phyloP scores from a whole-genome alignment of 768 basidiomycete species.

The Lyophyllum shimeji region DNA sequence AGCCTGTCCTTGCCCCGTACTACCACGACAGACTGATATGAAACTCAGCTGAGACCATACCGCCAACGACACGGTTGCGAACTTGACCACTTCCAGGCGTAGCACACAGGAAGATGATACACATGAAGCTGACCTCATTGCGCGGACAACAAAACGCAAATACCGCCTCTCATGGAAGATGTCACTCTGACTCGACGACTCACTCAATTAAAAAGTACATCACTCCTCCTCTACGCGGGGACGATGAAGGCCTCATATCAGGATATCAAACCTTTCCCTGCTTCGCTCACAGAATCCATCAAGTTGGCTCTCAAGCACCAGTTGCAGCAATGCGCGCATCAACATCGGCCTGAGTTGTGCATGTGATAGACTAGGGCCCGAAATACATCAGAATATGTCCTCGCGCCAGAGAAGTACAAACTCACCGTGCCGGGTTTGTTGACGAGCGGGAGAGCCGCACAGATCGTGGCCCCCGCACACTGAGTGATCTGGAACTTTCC shows the following conservation, averaged over 20 bases:
- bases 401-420: neutral
- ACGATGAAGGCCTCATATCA: neutral
- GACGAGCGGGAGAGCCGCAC: constrained; percentile 28
- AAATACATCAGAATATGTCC: neutral
- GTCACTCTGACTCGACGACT: neutral
- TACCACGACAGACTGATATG: too few relatives aligned
- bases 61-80: too few relatives aligned
- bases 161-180: too few relatives aligned
- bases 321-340: constrained; percentile 20
- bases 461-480: constrained; percentile 27
- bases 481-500: constrained; percentile 25
- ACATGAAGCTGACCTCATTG: too few relatives aligned
- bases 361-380: constrained; percentile 14
- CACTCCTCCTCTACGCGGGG: too few relatives aligned
- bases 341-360: constrained; percentile 16
- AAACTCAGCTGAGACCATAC: too few relatives aligned
- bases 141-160: too few relatives aligned
- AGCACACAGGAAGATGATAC: too few relatives aligned
- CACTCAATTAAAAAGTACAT: neutral
- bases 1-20: too few relatives aligned
- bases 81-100: too few relatives aligned
- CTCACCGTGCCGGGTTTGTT: constrained; percentile 26
- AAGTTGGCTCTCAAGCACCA: constrained; percentile 13
- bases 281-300: neutral
- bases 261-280: neutral